Conservation (phyloP, 257 asterid genomes). For the Solanum tacnaense region DNA sequence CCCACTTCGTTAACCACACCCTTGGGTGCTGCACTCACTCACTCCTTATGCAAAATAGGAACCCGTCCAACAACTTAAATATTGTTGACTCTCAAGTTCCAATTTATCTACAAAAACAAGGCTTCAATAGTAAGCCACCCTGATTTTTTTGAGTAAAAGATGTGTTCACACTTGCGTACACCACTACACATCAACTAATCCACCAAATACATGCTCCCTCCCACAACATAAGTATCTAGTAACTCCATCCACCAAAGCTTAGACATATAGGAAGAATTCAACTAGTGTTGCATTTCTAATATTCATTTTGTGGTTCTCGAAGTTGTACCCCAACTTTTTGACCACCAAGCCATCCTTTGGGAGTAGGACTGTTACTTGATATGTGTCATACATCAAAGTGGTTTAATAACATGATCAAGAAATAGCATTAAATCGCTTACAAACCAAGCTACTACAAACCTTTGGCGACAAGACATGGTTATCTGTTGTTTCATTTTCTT, state of each 20-base stretch:
- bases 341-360: neutral
- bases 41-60: neutral
- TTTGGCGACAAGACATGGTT: neutral
- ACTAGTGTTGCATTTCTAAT: neutral
- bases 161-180: neutral
- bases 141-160: neutral
- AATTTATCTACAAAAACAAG: neutral
- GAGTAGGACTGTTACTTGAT: neutral
- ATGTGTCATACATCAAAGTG: neutral
- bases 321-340: neutral
- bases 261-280: neutral
- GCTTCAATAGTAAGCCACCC: neutral
- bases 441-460: neutral
- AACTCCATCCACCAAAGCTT: neutral
- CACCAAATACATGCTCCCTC: neutral
- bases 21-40: neutral
- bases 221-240: neutral
- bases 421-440: neutral
- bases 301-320: neutral
- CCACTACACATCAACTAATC: neutral
- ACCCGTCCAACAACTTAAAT: neutral
- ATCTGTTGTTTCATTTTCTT: neutral
- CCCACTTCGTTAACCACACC: neutral
- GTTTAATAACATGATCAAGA: neutral
- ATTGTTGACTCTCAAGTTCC: neutral